Evolutionary conservation across 768 basidiomycete species (phyloP).

Genomic region (Kockovaella imperatae): DNA sequence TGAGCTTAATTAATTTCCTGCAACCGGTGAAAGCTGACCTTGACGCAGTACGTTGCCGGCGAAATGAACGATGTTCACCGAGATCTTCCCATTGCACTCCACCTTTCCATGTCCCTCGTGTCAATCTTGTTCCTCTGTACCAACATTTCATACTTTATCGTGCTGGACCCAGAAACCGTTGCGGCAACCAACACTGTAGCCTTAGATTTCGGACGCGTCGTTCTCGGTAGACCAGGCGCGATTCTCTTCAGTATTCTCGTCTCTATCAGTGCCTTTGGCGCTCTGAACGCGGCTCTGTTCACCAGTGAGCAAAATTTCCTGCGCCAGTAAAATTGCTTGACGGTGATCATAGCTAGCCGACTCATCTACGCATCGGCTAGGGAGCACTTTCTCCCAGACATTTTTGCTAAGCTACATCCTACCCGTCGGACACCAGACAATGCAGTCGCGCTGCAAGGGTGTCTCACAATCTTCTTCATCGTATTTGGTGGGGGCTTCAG

Average conservation of each 20-base stretch:
- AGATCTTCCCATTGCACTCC: slow-evolving; percentile 81
- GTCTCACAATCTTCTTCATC: slow-evolving; percentile 66
- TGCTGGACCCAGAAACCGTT: slow-evolving; percentile 53
- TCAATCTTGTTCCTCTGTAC: slow-evolving; percentile 66
- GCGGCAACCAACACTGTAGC: slow-evolving; percentile 46
- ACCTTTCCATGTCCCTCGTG: slow-evolving; percentile 79
- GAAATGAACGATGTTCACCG: slow-evolving; percentile 74
- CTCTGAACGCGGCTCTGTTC: slow-evolving; percentile 63
- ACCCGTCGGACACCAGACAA: slow-evolving; percentile 78
- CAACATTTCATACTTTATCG: slow-evolving; percentile 85
- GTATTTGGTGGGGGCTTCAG: slow-evolving; percentile 81
- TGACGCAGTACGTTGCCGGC: slow-evolving; percentile 63
- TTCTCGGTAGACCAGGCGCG: slow-evolving; percentile 82
- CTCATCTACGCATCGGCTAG: slow-evolving; percentile 82
- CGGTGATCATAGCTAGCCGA: slow-evolving; percentile 64
- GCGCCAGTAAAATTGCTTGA: slow-evolving; percentile 24
- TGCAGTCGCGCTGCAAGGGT: slow-evolving; percentile 71
- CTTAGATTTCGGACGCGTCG: slow-evolving; percentile 77
- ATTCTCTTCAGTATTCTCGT: slow-evolving; percentile 82
- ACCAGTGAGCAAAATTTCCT: slow-evolving; percentile 11
- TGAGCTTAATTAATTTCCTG: slow-evolving; percentile 3
- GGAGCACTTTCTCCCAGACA: slow-evolving; percentile 74
- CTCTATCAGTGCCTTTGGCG: slow-evolving; percentile 89
- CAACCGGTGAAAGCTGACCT: background rate
- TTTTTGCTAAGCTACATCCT: slow-evolving; percentile 71